Conservation (phyloP, 176 grass and related monocot genomes). For the Olyra latifolia region DNA sequence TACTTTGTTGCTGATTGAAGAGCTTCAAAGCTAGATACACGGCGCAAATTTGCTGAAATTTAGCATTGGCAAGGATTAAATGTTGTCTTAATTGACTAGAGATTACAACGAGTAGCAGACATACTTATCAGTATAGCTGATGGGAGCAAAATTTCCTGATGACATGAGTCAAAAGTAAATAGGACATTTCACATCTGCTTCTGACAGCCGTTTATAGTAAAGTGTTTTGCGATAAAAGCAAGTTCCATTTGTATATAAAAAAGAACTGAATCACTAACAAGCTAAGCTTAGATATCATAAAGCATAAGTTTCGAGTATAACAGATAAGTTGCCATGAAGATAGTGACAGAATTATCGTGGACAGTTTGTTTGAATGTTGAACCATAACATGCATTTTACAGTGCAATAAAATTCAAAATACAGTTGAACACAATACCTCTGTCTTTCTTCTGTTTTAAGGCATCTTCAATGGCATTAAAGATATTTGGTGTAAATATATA, state of each 20-base stretch:
- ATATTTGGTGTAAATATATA: constrained; percentile 99
- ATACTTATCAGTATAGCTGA: background rate
- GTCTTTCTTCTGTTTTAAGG: constrained; percentile 80
- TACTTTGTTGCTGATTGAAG: constrained; percentile 97
- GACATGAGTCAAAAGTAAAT: background rate
- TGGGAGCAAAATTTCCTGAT: background rate
- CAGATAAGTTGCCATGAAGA: constrained; percentile 7
- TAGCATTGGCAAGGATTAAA: constrained; percentile 36
- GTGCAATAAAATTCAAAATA: background rate
- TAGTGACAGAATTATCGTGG: background rate
- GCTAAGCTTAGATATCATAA: background rate
- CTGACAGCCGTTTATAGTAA: background rate
- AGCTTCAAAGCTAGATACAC: constrained; percentile 86
- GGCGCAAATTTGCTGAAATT: constrained; percentile 92
- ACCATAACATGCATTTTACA: constrained; percentile 7
- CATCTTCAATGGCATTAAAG: constrained; percentile 86
- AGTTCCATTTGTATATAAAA: background rate
- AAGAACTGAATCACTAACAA: background rate
- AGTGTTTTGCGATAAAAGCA: background rate
- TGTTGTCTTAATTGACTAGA: constrained; percentile 13
- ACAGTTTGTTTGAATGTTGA: background rate
- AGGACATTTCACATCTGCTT: background rate
- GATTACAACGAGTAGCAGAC: background rate
- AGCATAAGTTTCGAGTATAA: constrained; percentile 9
- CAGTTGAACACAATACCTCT: constrained; percentile 54